These are phyloP conservation scores for Clonostachys chloroleuca DNA, from an alignment of 2,329 filamentous ascomycete genomes.

Conservation along the genomic window DNA sequence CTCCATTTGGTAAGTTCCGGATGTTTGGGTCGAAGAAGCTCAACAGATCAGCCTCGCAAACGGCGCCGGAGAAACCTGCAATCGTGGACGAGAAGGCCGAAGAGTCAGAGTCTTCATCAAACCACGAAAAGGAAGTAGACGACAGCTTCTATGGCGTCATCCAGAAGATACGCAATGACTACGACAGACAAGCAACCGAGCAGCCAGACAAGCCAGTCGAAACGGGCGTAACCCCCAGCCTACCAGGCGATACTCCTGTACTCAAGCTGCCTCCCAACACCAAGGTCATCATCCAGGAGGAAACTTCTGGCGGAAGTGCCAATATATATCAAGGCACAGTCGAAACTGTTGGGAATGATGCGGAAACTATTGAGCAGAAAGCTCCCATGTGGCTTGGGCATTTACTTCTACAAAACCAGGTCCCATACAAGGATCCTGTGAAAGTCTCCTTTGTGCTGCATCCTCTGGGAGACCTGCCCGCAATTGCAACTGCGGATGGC, in stretches of 20 bases:
- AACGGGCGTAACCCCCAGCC: constrained; percentile 62
- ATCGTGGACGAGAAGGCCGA: constrained; percentile 74
- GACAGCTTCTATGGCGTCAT: constrained; percentile 71
- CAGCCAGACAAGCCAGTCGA: constrained; percentile 50
- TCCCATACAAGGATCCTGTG: constrained; percentile 83
- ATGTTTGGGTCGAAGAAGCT: constrained; percentile 87
- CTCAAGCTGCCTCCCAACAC: constrained; percentile 66
- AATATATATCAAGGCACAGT: constrained; percentile 92
- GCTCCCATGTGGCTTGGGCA: constrained; percentile 93
- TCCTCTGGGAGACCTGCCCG: constrained; percentile 71
- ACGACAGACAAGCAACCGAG: constrained; percentile 62
- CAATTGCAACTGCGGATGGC: constrained; percentile 69
- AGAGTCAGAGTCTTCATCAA: constrained; percentile 54
- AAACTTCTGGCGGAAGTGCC: constrained; percentile 63
- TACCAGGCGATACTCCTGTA: constrained; percentile 71
- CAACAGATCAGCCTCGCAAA: constrained; percentile 57
- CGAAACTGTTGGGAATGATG: constrained; percentile 69
- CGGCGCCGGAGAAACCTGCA: constrained; percentile 65
- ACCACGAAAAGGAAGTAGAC: constrained; percentile 68
- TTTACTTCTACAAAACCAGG: constrained; percentile 75
- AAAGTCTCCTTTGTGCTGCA: constrained; percentile 95
- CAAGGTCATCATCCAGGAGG: constrained; percentile 66
- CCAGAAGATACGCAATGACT: constrained; percentile 68
- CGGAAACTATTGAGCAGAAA: constrained; percentile 78
- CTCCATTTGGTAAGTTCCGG: constrained; percentile 78